Conservation (phyloP, 106 monocot genomes). For the Dioscorea zingiberensis region DNA sequence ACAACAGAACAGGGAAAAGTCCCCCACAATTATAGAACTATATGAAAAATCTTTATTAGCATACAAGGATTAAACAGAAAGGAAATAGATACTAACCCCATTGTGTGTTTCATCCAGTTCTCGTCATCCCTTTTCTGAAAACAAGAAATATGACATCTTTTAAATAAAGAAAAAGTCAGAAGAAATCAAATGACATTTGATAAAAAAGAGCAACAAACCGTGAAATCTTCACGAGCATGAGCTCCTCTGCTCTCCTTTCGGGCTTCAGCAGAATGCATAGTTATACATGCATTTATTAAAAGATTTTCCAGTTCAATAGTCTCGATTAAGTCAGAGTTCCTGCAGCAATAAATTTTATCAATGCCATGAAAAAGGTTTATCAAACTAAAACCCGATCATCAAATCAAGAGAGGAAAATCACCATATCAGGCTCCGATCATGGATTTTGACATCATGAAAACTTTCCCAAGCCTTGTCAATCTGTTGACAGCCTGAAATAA, state of each 20-base stretch:
- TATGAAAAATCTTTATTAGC: background rate
- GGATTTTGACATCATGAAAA: conserved; percentile 70
- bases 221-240: conserved; percentile 97
- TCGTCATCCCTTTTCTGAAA: conserved; percentile 97
- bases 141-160: conserved; percentile 3
- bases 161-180: background rate
- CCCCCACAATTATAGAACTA: background rate
- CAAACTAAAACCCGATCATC: background rate
- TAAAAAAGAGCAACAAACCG: conserved; percentile 36
- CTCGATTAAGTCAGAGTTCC: conserved; percentile 96
- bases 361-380: background rate
- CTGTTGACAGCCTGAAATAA: conserved; percentile 56
- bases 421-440: conserved; percentile 88
- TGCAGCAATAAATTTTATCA: conserved; percentile 8
- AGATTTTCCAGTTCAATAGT: conserved; percentile 95
- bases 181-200: background rate
- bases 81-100: conserved; percentile 58
- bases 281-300: conserved; percentile 90
- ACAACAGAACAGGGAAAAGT: background rate
- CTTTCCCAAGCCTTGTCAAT: conserved; percentile 88
- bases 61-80: background rate
- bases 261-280: conserved; percentile 99
- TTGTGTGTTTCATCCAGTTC: conserved; percentile 91
- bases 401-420: conserved; percentile 6
- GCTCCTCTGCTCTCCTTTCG: conserved; percentile 99